These are phyloP conservation scores for Antitrichia curtipendula DNA, from an alignment of 225 moss, liverwort and hornwort genomes.

Conservation along the genomic window DNA sequence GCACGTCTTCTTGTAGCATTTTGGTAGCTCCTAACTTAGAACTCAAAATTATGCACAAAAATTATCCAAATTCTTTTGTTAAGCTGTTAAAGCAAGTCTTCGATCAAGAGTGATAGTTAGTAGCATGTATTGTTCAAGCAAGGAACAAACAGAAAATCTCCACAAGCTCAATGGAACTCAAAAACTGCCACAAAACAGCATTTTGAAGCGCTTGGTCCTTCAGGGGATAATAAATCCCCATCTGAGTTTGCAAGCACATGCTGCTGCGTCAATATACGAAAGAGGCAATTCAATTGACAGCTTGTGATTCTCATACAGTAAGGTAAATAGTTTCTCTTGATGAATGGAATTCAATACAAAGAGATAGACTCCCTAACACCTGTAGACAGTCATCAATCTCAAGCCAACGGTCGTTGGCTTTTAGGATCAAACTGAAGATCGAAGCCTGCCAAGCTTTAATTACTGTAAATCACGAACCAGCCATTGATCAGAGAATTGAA, in stretches of 20 bases:
- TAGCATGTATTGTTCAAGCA: not conserved
- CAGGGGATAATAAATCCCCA: not conserved
- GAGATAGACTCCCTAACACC: not conserved
- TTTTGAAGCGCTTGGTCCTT: not conserved
- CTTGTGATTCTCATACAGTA: not conserved
- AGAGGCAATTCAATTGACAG: not conserved
- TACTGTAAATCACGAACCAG: not conserved
- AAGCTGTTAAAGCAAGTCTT: not conserved
- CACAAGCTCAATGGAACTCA: not conserved
- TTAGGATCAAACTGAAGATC: not conserved
- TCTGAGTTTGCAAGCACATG: not conserved
- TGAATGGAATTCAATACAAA: not conserved
- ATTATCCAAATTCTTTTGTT: not conserved
- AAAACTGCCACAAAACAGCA: not conserved
- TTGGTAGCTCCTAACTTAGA: not conserved
- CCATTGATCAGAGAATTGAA: not conserved
- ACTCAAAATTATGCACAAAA: not conserved
- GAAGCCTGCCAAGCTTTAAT: not conserved
- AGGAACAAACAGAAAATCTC: not conserved
- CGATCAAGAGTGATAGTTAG: no score
- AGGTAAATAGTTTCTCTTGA: not conserved
- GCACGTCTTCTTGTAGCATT: not conserved
- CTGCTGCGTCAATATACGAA: not conserved
- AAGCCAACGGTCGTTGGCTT: slow-evolving; percentile 5
- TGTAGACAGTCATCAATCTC: not conserved